Percentiles rank a stretch among this genome's conserved stretches.
Evolutionary conservation across 2,329 filamentous ascomycete genomes (phyloP).

Genomic region (Orbilia ellipsospora): DNA sequence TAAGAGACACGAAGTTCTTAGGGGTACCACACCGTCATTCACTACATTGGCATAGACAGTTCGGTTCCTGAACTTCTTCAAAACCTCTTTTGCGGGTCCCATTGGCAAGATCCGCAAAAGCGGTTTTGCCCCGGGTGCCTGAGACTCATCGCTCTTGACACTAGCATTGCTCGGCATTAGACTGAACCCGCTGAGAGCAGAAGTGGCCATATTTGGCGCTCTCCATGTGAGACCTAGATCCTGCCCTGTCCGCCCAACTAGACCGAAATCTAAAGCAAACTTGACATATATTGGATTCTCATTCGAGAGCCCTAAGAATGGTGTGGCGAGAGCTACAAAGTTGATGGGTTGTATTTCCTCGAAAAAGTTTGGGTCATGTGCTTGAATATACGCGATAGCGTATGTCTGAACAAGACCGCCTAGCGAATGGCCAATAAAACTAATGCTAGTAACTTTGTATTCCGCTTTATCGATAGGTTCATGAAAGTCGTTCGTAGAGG

Average conservation of each 20-base stretch:
- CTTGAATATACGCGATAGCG: constrained; percentile 94
- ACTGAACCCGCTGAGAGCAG: constrained; percentile 66
- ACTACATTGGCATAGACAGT: constrained; percentile 97
- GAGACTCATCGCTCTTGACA: constrained; percentile 68
- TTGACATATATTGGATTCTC: constrained; percentile 98
- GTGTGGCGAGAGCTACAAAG: constrained; percentile 87
- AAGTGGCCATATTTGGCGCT: constrained; percentile 78
- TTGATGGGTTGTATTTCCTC: constrained; percentile 86
- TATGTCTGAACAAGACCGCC: constrained; percentile 93
- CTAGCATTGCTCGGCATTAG: constrained; percentile 46
- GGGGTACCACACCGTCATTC: constrained; percentile 94
- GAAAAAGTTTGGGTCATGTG: constrained; percentile 93
- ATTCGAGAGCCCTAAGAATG: constrained; percentile 91
- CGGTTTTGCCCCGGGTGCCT: constrained; percentile 86
- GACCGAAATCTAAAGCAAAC: constrained; percentile 93
- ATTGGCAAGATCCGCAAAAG: constrained; percentile 88
- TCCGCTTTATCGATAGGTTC: constrained; percentile 59
- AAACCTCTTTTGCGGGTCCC: constrained; percentile 85
- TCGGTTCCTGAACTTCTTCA: constrained; percentile 87
- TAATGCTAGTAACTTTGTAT: constrained; percentile 92
- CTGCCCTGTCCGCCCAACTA: constrained; percentile 95
- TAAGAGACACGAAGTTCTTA: constrained; percentile 93
- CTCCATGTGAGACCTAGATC: constrained; percentile 95
- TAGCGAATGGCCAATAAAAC: constrained; percentile 90
- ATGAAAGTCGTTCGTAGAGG: constrained; percentile 56